Evolutionary conservation across 1,284 basidiomycete species (phyloP), one percentile per base, ranked within the genome.

Genomic region (Cryptococcus sp.): DNA sequence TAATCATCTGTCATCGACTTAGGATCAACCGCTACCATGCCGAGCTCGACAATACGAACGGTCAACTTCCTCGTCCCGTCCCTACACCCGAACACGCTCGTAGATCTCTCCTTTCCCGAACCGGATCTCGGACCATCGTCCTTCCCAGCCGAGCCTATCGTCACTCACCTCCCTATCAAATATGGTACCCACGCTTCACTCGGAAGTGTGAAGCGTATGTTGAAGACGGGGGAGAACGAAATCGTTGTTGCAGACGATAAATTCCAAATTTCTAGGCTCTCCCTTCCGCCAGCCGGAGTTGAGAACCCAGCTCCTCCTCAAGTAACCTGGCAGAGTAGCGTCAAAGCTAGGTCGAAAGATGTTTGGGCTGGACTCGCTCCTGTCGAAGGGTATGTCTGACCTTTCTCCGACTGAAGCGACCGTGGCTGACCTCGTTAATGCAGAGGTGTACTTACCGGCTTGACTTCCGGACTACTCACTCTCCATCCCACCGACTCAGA

Each of bases 61-160:
- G 57, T 69, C 50, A 68, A 70, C 52, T 74, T 79, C 55, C 68
- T 77, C 52, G 69, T 70, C 15, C 75, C 77, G 3, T 74, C 75
- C 1, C 63, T 77, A 8, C 67, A 75, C 54, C 69, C 73, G 13
- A 75, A 73, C 58, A 74, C 77, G 10, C 63, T 79, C 22, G 58
- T 74, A n/a, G 70, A 76, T 50, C 52, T 78, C 19, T 66, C 70
- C 16, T 65, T 78, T 50, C 69, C 75, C 15, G 53, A 64, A 44
- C 62, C 69, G 11, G 43, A 29, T 26, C 26, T 64, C 23, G 55
- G 56, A 16, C 58, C 59, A 13, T 66, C 66, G 5, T 61, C 68
- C 39, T 59, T 64, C 2, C 61, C 66, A 3, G 52, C 61, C 5
- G 68, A 74, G 41, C 72, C 75, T 8, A 63, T 75, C 47, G 75